Evolutionary conservation across 1,284 basidiomycete species (phyloP), one percentile per base, ranked within the genome.

Genomic region (Trametes hirsuta): DNA sequence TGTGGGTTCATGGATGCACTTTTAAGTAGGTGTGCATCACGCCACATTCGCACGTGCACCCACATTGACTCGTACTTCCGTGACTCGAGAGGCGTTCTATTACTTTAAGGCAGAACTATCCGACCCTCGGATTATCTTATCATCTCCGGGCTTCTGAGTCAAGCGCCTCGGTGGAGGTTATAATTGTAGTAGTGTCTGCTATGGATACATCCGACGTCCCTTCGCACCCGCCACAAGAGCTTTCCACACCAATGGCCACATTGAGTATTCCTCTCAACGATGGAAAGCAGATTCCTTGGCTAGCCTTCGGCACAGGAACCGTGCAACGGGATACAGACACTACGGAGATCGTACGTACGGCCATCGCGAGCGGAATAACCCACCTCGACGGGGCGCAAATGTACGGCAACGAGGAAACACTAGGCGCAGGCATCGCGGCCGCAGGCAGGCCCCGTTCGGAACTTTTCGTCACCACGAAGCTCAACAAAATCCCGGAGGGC

Each of bases 381-480:
- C 90, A 92, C 69, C 80, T 93, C 39, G 90, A 92, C 69, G 84
- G 86, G 24, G 90, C 90, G 0, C 90, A 92, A 71, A 46, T 76
- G 46, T 91, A 92, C 72, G 59, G 62, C 8, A 91, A 91, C 65
- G 88, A 91, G 68, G 77, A 81, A 0, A 77, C 78, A 2, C 77
- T 90, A 39, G 81, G 88, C 2, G 74, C 71, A 6, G 76, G 73
- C 21, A 82, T 91, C 69, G 78, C 74, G 36, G 76, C 77, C 4
- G 81, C 84, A 4, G 83, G 83, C 22, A 81, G 82, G 60, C 73
- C 82, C 2, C 83, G 86, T 46, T 78, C 78, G 0, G 77, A 82
- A 56, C 72, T 93, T 6, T 93, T 79, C 72, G 76, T 92, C 65
- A 86, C 85, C 34, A 91, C 90, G 14, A 91, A 91, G 70, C 75